Evolutionary conservation across 2,329 filamentous ascomycete genomes (phyloP), one percentile per base, ranked within the genome.

Genomic region (Trichophyton equinum): DNA sequence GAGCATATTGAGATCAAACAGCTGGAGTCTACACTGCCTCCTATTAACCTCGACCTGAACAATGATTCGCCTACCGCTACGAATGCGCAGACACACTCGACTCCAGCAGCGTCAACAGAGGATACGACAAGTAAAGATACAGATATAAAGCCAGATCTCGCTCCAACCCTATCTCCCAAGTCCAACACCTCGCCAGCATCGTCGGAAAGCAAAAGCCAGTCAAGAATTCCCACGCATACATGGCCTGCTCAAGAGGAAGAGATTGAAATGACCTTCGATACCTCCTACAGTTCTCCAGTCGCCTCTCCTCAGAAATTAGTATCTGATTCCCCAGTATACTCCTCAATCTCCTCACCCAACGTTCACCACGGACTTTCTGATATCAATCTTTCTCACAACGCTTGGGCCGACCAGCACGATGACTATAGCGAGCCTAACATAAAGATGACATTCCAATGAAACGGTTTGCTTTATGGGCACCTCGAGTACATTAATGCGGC

Each of bases 11-110:
- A 85, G 71, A 84, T 95, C 65, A 86, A 85, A 70, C 89, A 97
- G 75, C 82, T 96, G 62, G 82, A 94, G 73, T 91, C 88, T 57
- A 96, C 91, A 1, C 77, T 96, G 25, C 91, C 92, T 53, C 89
- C 91, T 0, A 95, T 96, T 82, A 94, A 90, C 71, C 81, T 96
- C 61, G 82, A 87, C 63, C 67, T 86, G 36, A 46, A 27, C n/a
- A 44, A 22, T 38, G 33, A 65, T 51, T 58, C 67, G 1, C 61
- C 66, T 20, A 60, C 51, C 42, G 33, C 59, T 15, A 27, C 38
- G 1, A 61, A 30, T 20, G 25, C 59, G 4, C 27, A 57, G 22
- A 20, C 55, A 11, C 18, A 25, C n/a, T 46, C 47, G 27, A 46
- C 49, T 5, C 49, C 59, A 5, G 4, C 11, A 9, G 9, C 33